A percentile compares a stretch with the other conserved stretches of the same genome.
These are phyloP conservation scores for Nicotiana benthamiana DNA, from an alignment of 257 asterid genomes.

Conservation along the genomic window DNA sequence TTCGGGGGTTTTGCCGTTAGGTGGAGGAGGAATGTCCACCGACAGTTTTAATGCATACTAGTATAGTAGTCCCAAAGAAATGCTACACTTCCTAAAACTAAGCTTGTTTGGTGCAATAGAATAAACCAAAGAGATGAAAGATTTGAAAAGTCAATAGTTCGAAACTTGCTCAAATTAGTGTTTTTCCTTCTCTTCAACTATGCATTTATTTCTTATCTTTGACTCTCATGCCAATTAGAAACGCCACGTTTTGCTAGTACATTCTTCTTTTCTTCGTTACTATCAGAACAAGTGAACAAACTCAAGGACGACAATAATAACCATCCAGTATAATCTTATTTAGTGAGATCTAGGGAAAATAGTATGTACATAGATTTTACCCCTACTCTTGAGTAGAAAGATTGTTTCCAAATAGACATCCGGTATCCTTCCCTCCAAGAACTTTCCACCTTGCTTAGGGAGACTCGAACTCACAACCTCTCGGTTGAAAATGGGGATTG, in stretches of 20 bases:
- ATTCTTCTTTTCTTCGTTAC: background rate
- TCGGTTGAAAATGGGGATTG: no score
- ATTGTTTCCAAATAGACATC: no score
- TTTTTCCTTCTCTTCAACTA: background rate
- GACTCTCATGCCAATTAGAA: background rate
- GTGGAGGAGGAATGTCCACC: background rate
- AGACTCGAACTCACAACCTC: no score
- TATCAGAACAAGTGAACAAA: background rate
- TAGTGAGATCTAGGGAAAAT: no score
- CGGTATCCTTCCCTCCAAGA: no score
- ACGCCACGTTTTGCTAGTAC: background rate
- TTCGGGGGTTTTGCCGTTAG: background rate
- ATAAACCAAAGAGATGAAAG: background rate
- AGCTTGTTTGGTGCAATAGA: conserved; percentile 11
- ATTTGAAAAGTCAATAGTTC: conserved; percentile 11
- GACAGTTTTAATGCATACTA: background rate
- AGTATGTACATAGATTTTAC: no score
- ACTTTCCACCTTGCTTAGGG: no score
- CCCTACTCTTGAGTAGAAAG: no score
- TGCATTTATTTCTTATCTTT: background rate
- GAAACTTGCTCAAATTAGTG: conserved; percentile 1
- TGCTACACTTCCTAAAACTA: conserved; percentile 15
- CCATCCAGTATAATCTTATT: no score
- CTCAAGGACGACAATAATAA: background rate
- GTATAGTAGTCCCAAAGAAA: background rate